Evolutionary conservation across 2,329 filamentous ascomycete species (phyloP).

Genomic region (Thielaviopsis musarum): DNA sequence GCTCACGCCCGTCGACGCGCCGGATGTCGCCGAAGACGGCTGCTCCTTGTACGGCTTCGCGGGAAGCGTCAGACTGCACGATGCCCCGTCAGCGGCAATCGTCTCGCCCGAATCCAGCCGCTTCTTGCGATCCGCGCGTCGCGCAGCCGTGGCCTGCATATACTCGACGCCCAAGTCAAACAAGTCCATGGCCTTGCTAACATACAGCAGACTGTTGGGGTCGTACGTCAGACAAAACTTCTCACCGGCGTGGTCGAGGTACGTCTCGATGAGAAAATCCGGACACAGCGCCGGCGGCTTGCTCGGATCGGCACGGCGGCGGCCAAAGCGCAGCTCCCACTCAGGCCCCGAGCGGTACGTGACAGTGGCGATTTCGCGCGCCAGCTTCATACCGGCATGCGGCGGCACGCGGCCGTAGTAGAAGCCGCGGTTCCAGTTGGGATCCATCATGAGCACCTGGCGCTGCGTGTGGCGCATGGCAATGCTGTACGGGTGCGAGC

Average conservation of each 20-base stretch:
- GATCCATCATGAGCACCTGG: conserved; percentile 98
- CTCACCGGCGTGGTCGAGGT: conserved; percentile 92
- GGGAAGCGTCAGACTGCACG: conserved; percentile 69
- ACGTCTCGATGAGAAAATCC: conserved; percentile 95
- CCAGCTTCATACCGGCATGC: conserved; percentile 94
- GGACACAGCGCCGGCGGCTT: conserved; percentile 89
- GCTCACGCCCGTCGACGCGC: conserved; percentile 17
- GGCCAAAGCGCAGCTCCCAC: conserved; percentile 90
- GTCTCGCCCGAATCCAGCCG: conserved; percentile 39
- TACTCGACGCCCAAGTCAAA: conserved; percentile 72
- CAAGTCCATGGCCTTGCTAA: conserved; percentile 97
- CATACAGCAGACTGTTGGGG: conserved; percentile 84
- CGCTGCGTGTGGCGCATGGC: conserved; percentile 96
- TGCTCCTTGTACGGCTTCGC: conserved; percentile 77
- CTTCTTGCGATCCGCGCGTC: conserved; percentile 43
- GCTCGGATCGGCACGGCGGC: conserved; percentile 67
- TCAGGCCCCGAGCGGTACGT: conserved; percentile 94
- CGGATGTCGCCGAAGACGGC: conserved; percentile 28
- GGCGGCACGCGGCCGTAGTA: conserved; percentile 83
- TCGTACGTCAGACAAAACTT: conserved; percentile 97
- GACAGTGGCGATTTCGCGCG: conserved; percentile 90
- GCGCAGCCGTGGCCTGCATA: conserved; percentile 43
- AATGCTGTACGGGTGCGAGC: conserved; percentile 94
- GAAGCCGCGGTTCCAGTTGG: conserved; percentile 88
- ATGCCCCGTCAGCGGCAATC: conserved; percentile 23